Percentiles rank a stretch among this genome's conserved stretches.
Conservation (phyloP, 768 basidiomycete genomes). For the Erythrobasidium yunnanense region DNA sequence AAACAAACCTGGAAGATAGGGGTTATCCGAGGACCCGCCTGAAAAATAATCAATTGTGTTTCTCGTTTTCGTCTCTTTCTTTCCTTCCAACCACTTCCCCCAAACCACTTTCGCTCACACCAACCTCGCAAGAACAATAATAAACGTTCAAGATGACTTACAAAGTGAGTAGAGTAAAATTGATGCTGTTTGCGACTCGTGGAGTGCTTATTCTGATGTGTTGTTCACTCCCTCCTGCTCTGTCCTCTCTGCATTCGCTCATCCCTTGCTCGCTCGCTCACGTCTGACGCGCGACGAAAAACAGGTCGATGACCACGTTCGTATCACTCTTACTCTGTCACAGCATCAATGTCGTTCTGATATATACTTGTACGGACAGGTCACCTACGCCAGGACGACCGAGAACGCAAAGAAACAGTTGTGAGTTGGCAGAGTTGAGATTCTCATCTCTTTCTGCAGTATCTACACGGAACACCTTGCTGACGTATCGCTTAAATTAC, state of each 20-base stretch:
- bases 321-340: too few relatives aligned
- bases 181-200: too few relatives aligned
- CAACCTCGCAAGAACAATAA: not conserved
- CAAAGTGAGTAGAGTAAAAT: too few relatives aligned
- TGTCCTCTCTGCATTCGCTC: not conserved
- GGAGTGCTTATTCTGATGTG: not conserved
- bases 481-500: too few relatives aligned
- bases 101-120: not conserved
- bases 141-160: not conserved
- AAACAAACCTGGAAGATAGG: too few relatives aligned
- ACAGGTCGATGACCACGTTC: conserved; percentile 2
- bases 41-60: not conserved
- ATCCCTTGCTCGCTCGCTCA: not conserved
- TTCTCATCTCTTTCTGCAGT: too few relatives aligned
- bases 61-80: not conserved
- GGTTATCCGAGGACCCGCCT: not conserved
- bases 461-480: too few relatives aligned
- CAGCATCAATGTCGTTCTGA: not conserved
- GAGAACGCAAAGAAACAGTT: too few relatives aligned
- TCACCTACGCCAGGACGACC: too few relatives aligned
- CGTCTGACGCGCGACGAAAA: too few relatives aligned
- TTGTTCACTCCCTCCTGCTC: not conserved
- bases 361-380: too few relatives aligned
- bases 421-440: too few relatives aligned
- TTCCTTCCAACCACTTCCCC: not conserved